phyloP scores from a whole-genome alignment of 257 asterid species.

The Fraxinus pennsylvanica region DNA sequence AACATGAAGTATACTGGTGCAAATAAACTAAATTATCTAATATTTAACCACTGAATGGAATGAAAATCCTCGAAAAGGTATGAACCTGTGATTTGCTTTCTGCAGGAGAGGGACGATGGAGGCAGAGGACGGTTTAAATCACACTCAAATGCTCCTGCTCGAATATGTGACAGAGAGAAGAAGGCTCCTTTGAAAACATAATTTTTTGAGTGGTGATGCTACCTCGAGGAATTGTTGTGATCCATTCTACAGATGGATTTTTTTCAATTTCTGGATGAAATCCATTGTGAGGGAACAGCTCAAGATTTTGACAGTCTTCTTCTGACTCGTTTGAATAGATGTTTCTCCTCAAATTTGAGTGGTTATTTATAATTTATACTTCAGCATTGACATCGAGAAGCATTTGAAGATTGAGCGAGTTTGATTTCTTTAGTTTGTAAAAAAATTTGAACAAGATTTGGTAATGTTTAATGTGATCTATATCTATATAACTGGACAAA shows the following conservation, averaged over 20 bases:
- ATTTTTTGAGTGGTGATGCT: conserved; percentile 13
- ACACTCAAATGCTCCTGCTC: conserved; percentile 74
- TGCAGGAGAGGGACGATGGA: conserved; percentile 76
- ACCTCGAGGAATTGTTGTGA: conserved; percentile 12
- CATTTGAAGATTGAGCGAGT: not conserved
- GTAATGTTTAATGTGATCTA: not conserved
- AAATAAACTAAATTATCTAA: not conserved
- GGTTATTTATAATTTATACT: not conserved
- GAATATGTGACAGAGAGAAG: conserved; percentile 88
- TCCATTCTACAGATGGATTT: not conserved
- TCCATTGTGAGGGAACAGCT: conserved; percentile 11
- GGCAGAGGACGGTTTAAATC: conserved; percentile 95
- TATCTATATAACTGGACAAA: not conserved
- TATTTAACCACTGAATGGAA: conserved; percentile 1
- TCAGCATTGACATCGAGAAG: not conserved
- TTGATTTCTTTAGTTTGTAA: not conserved
- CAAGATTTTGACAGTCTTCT: not conserved
- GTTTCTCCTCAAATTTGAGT: not conserved
- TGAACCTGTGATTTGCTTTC: not conserved
- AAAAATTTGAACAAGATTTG: not conserved
- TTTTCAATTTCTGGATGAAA: not conserved
- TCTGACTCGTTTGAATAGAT: not conserved
- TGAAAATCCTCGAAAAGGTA: not conserved
- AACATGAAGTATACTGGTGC: conserved; percentile 3
- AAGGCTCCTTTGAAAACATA: conserved; percentile 88